Evolutionary conservation across 495 filamentous ascomycete genomes (phyloP).

Genomic region (Neurospora terricola): DNA sequence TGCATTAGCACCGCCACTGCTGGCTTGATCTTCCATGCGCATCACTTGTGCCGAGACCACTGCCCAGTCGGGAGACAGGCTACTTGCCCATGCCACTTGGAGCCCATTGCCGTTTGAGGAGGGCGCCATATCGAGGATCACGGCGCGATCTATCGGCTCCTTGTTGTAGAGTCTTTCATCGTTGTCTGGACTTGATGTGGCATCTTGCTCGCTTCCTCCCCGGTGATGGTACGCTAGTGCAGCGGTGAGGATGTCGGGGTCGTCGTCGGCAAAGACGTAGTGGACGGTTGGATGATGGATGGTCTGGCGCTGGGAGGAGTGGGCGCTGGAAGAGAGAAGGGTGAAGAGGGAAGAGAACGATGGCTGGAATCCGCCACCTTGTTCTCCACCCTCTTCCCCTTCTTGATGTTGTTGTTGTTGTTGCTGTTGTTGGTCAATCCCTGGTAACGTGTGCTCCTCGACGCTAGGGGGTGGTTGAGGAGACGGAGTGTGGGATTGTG

Average conservation of each 20-base stretch:
- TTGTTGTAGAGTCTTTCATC: conserved; percentile 1
- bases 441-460: not conserved
- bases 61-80: conserved; percentile 38
- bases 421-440: not conserved
- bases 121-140: conserved; percentile 45
- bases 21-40: conserved; percentile 25
- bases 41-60: conserved; percentile 31
- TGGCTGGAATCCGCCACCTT: conserved; percentile 12
- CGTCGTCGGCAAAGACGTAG: conserved; percentile 84
- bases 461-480: conserved; percentile 2
- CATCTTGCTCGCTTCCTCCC: conserved; percentile 5
- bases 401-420: conserved; percentile 1
- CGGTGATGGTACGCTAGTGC: conserved; percentile 32
- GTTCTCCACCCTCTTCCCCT: not conserved
- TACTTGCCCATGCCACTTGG: conserved; percentile 35
- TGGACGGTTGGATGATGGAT: conserved; percentile 70
- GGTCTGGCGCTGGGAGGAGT: conserved; percentile 22
- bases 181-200: conserved; percentile 1
- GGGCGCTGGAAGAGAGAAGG: conserved; percentile 42
- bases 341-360: conserved; percentile 58
- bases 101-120: conserved; percentile 38
- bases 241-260: conserved; percentile 51
- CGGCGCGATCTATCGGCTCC: conserved; percentile 34
- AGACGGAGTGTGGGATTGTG: conserved; percentile 8
- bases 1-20: conserved; percentile 10